Evolutionary conservation across 179 eudicot genomes (phyloP).

Genomic region (Beta macrorhiza): DNA sequence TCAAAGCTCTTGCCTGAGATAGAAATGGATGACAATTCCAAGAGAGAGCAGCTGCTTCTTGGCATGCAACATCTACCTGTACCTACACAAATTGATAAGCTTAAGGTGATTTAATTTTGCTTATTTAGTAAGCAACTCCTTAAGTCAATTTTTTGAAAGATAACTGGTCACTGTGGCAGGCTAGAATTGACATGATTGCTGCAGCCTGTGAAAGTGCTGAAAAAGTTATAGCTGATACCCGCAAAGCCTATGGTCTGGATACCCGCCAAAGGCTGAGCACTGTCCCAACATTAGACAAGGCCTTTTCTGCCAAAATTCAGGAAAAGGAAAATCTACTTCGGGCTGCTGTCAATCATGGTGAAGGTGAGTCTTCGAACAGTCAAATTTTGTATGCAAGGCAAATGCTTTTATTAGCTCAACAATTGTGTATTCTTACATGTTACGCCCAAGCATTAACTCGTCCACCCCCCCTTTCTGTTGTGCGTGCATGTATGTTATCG

Average conservation of each 20-base stretch:
- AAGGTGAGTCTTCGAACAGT: constrained; percentile 47
- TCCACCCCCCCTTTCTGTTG: neutral
- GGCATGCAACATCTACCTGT: constrained; percentile 78
- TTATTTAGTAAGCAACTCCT: neutral
- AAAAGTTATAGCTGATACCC: constrained; percentile 90
- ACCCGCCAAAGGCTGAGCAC: constrained; percentile 71
- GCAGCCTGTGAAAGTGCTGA: constrained; percentile 97
- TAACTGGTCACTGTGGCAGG: constrained; percentile 41
- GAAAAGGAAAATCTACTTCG: constrained; percentile 86
- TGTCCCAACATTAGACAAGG: constrained; percentile 84
- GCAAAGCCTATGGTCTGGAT: constrained; percentile 78
- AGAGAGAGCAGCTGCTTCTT: constrained; percentile 76
- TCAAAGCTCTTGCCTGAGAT: constrained; percentile 97
- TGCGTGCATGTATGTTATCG: neutral
- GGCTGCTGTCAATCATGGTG: constrained; percentile 86
- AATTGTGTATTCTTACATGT: neutral
- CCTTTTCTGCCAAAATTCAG: constrained; percentile 85
- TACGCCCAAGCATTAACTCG: too few species aligned
- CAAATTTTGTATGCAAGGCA: neutral
- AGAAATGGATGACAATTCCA: constrained; percentile 76
- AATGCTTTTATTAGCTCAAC: neutral
- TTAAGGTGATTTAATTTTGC: constrained; percentile 56
- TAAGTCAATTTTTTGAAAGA: neutral
- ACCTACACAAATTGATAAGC: constrained; percentile 70
- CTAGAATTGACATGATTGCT: constrained; percentile 89